Evolutionary conservation across 2,329 filamentous ascomycete genomes (phyloP), one percentile per base, ranked within the genome.

Genomic region (Xylaria sp.): DNA sequence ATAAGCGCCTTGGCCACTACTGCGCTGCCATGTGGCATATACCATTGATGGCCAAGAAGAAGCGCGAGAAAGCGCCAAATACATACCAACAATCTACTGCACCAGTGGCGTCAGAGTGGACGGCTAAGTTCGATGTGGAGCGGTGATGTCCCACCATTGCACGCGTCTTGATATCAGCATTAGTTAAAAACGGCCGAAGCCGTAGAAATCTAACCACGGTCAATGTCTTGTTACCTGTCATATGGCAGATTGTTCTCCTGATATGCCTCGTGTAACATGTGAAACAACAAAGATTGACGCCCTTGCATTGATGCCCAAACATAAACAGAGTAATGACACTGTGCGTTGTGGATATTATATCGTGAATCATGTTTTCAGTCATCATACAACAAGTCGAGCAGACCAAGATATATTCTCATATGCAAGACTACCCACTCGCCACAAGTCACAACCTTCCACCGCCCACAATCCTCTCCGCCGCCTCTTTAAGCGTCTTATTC

Each of bases 401-500:
- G 13, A 25, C 12, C 45, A 1, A 28, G 9, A 48, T 48, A 28
- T 6, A 28, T 48, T 7, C n/a, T 13, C 32, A 1, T 9, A 32
- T 4, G n/a, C 48, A 52, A 32, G n/a, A 3, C 30, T 8, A n/a
- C 28, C 20, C 50, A 53, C 10, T 10, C 48, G 12, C 50, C 10
- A 13, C 34, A 28, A 10, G 12, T 61, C 46, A 65, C 45, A 55
- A 32, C 50, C 45, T 57, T 25, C 50, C 61, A 12, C 64, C 58
- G 6, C 43, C 23, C 13, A 58, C 58, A 34, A 62, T 63, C 59
- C 64, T 36, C 52, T 56, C 63, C 28, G 63, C 57, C 0, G 13
- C 52, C 48, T 66, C 57, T 25, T 18, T 56, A 39, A 61, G 30
- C 6, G 63, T 41, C 63, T 9, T 30, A 18, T 15, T 25, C 20